Evolutionary conservation across 257 asterid genomes (phyloP).

Genomic region (Dorcoceras hygrometricum): DNA sequence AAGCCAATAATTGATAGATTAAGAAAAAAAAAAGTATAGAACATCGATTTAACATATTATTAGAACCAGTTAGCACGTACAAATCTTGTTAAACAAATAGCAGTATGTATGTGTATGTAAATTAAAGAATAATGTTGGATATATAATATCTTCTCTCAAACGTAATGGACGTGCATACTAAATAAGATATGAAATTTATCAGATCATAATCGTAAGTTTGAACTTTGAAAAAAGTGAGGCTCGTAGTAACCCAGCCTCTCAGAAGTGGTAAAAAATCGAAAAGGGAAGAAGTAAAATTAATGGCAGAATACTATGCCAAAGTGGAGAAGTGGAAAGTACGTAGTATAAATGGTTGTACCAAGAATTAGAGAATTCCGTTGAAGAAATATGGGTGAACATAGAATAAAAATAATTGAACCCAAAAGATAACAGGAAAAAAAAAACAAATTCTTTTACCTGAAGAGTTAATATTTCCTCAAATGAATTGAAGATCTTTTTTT

Average conservation of each 20-base stretch:
- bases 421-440: not conserved
- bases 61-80: no score
- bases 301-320: not conserved
- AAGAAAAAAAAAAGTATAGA: no score
- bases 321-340: conserved; percentile 11
- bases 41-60: no score
- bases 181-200: no score
- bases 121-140: no score
- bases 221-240: not conserved
- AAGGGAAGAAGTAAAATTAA: conserved; percentile 10
- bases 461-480: no score
- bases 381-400: not conserved
- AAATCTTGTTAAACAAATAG: no score
- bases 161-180: no score
- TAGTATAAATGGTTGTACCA: conserved; percentile 2
- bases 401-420: not conserved
- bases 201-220: no score
- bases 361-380: conserved; percentile 23
- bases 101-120: not conserved
- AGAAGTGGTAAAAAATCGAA: not conserved
- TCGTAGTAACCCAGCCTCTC: conserved; percentile 5
- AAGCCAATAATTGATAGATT: no score
- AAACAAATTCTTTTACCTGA: conserved; percentile 12
- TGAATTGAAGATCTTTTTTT: conserved; percentile 1
- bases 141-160: no score